Evolutionary conservation across 2,329 filamentous ascomycete genomes (phyloP).

Genomic region (Samsoniella hepiali): DNA sequence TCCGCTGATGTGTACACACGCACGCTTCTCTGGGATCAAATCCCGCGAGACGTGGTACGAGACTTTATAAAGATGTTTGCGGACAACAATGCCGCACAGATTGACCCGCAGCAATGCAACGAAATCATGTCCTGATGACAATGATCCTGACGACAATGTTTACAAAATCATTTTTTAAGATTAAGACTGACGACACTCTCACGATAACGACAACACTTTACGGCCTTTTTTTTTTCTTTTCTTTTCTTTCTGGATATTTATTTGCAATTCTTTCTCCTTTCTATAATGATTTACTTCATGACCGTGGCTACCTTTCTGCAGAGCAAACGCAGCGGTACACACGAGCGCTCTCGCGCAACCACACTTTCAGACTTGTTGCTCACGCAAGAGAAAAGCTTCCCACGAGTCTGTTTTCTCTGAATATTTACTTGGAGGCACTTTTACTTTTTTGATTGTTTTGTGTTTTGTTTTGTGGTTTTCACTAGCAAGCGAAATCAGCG

Average conservation of each 20-base stretch:
- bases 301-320: slow-evolving; percentile 21
- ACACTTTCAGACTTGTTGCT: slow-evolving; percentile 43
- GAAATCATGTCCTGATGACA: slow-evolving; percentile 39
- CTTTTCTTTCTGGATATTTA: slow-evolving; percentile 18
- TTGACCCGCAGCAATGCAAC: slow-evolving; percentile 41
- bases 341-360: slow-evolving; percentile 32
- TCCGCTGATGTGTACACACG: slow-evolving; percentile 89
- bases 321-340: slow-evolving; percentile 29
- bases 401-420: slow-evolving; percentile 27
- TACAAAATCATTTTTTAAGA: slow-evolving; percentile 26
- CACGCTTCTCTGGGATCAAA: slow-evolving; percentile 90
- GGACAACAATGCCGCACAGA: slow-evolving; percentile 58
- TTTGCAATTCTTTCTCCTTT: slow-evolving; percentile 21
- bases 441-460: slow-evolving; percentile 30
- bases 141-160: slow-evolving; percentile 32
- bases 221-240: slow-evolving; percentile 9
- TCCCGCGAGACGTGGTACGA: slow-evolving; percentile 84
- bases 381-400: slow-evolving; percentile 38
- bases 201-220: slow-evolving; percentile 34
- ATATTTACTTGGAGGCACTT: slow-evolving; percentile 26
- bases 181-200: slow-evolving; percentile 24
- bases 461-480: slow-evolving; percentile 21
- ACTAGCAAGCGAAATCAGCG: slow-evolving; percentile 21
- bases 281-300: slow-evolving; percentile 21
- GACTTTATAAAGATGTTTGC: slow-evolving; percentile 91